Evolutionary conservation across 164 flowering plant genomes (phyloP), one percentile per base, ranked within the genome.

Genomic region (Santalum album): DNA sequence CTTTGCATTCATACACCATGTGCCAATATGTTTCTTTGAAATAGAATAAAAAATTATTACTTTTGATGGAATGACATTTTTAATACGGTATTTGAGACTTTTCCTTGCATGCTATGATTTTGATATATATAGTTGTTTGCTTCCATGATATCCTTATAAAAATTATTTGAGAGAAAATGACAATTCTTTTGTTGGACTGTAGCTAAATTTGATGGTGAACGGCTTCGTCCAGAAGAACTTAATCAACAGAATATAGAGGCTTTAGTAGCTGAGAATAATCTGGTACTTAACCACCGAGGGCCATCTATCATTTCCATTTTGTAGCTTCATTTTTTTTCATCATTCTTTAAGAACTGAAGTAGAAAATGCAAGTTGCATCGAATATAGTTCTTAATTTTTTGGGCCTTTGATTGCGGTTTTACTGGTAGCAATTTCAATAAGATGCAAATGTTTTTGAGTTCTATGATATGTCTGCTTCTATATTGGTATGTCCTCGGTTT

Each of bases 211-310:
- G 82, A 77, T 42, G 91, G 83, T 52, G 99, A 89, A 62, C 65
- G 83, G 56, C 86, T 92, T 60, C 90, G 96, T 24, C 99, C 99
- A 3, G 99, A 92, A 71, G 99, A 92, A 70, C 56, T 92, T 53
- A 92, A 92, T 75, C 99, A 92, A 65, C 99, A 92, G 65, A 89
- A 84, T 53, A 87, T 92, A 39, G 99, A 92, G 75, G 99, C 96
- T 61, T 74, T 92, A 53, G 96, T 92, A 66, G 99, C 96, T 53
- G 99, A 92, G 70, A 83, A 69, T 66, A 89, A 89, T 67, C 78
- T 89, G 94, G 99, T 92, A 80, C 25, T 23, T 29, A 3, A 29
- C 34, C 34, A 29, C 34, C 36, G 21, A n/a, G n/a, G n/a, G 21
- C 10, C 36, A 40, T 62, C 25, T n/a, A 3, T 3, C 11, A 29